These are phyloP conservation scores for Eucalyptus pauciflora DNA, from an alignment of 345 rosid species.

Conservation along the genomic window DNA sequence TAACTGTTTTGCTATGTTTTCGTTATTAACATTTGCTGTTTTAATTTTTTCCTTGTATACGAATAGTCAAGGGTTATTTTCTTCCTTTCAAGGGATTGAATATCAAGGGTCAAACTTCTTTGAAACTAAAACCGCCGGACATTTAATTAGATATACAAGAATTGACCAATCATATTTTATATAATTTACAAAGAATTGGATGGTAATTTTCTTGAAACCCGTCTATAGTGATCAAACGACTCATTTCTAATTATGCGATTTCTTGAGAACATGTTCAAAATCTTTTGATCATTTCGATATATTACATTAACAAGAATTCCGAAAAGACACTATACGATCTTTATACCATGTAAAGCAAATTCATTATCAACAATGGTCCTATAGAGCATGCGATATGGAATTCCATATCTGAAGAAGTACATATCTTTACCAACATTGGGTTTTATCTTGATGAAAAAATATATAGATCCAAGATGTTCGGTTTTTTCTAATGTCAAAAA, in stretches of 20 bases:
- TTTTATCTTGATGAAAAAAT: neutral
- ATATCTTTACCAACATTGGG: neutral
- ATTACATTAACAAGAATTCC: neutral
- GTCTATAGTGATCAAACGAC: accelerated
- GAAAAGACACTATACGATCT: accelerated
- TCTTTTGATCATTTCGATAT: too few relatives aligned
- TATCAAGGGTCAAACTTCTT: neutral
- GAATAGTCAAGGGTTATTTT: neutral
- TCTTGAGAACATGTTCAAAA: too few relatives aligned
- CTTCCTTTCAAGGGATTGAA: neutral
- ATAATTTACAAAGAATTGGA: too few relatives aligned
- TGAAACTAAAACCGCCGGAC: neutral
- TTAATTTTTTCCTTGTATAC: neutral
- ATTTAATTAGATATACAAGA: too few relatives aligned
- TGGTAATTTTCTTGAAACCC: too few relatives aligned
- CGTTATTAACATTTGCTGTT: neutral
- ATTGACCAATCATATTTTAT: too few relatives aligned
- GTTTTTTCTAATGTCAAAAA: neutral
- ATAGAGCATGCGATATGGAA: accelerated
- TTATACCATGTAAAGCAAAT: neutral
- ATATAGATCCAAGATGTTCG: neutral
- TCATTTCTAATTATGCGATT: too few relatives aligned
- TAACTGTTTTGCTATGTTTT: neutral
- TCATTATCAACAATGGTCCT: neutral
- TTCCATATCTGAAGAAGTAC: neutral